Base-by-base conservation (phyloP, 441 rosid genomes). In the Breynia disticha region DNA sequence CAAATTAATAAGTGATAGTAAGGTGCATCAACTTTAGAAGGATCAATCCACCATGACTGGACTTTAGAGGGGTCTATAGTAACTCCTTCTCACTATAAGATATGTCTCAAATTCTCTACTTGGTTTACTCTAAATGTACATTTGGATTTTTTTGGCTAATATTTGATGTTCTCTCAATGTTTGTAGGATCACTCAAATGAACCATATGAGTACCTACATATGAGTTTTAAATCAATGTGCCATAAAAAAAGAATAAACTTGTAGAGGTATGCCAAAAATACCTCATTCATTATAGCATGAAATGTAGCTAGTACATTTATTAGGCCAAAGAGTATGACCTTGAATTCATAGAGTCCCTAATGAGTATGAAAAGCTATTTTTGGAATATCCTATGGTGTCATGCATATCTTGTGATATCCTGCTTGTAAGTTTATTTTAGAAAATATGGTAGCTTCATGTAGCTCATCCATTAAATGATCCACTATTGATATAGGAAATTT, bases 251-350 rank as follows among this genome's bases (percentile, higher is more conserved):
- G 19, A 7, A 16, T 5, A 48, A 12, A 8, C 19, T 16, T 19
- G 14, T 5, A 16, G 12, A 48, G 51, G 6, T 5, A 37, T 5
- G 51, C 11, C 7, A 11, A 7, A 19, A 48, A 19, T 4, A 48
- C 1, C 7, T 48, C 9, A 14, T 48, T 48, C 51, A 48, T 48
- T 5, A 48, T 4, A 6, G 51, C 51, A 11, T 48, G 22, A 22
- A 48, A 48, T 48, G 51, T 48, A 14, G 22, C 51, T 0, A 7
- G 22, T 11, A 14, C 5, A 48, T 45, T 48, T 8, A 14, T 48
- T 7, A 48, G 51, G 9, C 51, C 51, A 16, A 48, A 48, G 51
- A 22, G 51, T 22, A 48, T 48, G 51, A 48, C 19, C 51, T 8
- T n/a, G n/a, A n/a, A n/a, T n/a, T n/a, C n/a, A n/a, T 48, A 16